Conservation (phyloP, 1,284 basidiomycete species). For the Marasmius fiardii region DNA sequence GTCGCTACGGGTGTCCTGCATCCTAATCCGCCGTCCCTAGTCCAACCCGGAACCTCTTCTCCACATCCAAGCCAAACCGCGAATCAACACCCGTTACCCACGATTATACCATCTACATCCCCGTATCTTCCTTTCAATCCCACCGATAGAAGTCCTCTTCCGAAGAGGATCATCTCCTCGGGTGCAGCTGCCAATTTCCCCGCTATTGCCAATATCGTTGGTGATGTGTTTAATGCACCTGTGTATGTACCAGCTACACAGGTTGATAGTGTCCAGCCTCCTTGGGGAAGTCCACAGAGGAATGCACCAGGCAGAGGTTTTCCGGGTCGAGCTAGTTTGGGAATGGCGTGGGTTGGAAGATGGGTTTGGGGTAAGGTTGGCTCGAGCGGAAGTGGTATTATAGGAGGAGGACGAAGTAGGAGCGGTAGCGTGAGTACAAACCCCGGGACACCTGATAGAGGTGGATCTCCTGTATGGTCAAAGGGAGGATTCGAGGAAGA, state of each 20-base stretch:
- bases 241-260: slow-evolving; percentile 70
- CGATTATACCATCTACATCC: slow-evolving; percentile 34
- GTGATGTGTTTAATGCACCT: slow-evolving; percentile 76
- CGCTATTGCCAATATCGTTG: slow-evolving; percentile 71
- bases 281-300: slow-evolving; percentile 50
- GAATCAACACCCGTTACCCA: slow-evolving; percentile 19
- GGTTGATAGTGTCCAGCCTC: slow-evolving; percentile 67
- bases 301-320: slow-evolving; percentile 68
- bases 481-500: slow-evolving; percentile 71
- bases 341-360: slow-evolving; percentile 70
- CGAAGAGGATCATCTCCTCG: slow-evolving; percentile 58
- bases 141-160: slow-evolving; percentile 63
- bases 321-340: slow-evolving; percentile 64
- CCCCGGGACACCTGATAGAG: slow-evolving; percentile 17
- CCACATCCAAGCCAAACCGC: slow-evolving; percentile 1
- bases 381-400: slow-evolving; percentile 10
- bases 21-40: slow-evolving; percentile 24
- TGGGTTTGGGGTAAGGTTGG: slow-evolving; percentile 64
- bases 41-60: slow-evolving; percentile 16
- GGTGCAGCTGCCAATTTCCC: slow-evolving; percentile 83
- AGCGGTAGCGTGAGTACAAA: not conserved
- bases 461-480: slow-evolving; percentile 7
- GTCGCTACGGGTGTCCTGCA: slow-evolving; percentile 50
- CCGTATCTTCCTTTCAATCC: slow-evolving; percentile 72
- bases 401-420: slow-evolving; percentile 1